Evolutionary conservation across 148 eudicot species (phyloP).

Genomic region (Mesembryanthemum crystallinum): DNA sequence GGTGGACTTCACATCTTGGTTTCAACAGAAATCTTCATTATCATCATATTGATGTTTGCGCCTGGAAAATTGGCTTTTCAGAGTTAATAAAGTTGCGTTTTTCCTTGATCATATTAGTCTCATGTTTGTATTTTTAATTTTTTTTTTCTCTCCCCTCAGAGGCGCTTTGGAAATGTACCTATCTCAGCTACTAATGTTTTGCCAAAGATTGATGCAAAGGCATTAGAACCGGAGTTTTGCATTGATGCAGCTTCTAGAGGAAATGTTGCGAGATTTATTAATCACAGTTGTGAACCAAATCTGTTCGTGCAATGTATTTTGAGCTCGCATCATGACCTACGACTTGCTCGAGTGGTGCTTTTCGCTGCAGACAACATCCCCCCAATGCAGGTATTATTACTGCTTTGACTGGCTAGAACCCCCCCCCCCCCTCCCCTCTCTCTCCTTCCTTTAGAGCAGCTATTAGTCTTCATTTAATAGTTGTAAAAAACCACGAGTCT

Average conservation of each 20-base stretch:
- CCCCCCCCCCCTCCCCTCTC: too few relatives aligned
- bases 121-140: constrained; percentile 2
- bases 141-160: too few relatives aligned
- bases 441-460: too few relatives aligned
- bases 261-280: constrained; percentile 66
- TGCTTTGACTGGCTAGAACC: neutral
- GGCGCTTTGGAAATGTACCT: constrained; percentile 51
- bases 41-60: neutral
- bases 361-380: constrained; percentile 78
- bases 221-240: constrained; percentile 58
- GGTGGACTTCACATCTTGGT: neutral
- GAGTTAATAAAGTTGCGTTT: neutral
- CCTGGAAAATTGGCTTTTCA: neutral
- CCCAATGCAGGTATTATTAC: constrained; percentile 52
- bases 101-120: neutral
- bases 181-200: constrained; percentile 33
- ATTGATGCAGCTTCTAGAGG: constrained; percentile 69
- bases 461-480: too few relatives aligned
- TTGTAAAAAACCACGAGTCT: too few relatives aligned
- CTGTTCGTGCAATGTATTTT: constrained; percentile 76
- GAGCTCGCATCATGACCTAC: constrained; percentile 57
- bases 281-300: constrained; percentile 86
- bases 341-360: constrained; percentile 60
- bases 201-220: constrained; percentile 31
- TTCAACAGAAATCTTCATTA: neutral